Base-by-base conservation (phyloP, 495 filamentous ascomycete genomes). In the Parachaetomium inaequale region DNA sequence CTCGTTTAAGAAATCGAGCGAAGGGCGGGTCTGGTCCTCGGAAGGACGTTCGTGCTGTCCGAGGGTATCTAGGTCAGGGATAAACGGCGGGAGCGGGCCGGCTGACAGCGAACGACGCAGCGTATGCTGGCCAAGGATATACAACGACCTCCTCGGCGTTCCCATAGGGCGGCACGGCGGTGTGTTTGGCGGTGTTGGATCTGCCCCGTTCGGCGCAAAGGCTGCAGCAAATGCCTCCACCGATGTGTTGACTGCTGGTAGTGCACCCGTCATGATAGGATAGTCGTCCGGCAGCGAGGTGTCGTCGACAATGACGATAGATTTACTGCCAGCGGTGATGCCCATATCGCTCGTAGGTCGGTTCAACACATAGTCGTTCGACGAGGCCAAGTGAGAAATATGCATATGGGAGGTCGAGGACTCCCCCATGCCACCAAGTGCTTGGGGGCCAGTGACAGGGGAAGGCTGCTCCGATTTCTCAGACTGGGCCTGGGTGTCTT, bases 281-380 rank as follows among this genome's bases (percentile, higher is more conserved):
- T 72, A 73, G 26, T 74, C 76, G 14, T 63, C 70, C 29, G 74
- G 70, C 21, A 80, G 59, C 3, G 65, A 28, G 4, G 86, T 87
- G 56, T 88, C 88, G 69, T 96, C 89, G 17, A 96, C 85, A 66
- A 96, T 94, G 31, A 95, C 84, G 64, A 96, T 94, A 0, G 91
- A 95, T 63, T 89, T 84, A 73, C 90, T 95, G 7, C 90, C 90
- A 40, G 79, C 81, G 0, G 91, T 93, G 34, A 95, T 78, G 31
- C 80, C 85, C 55, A 70, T 71, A 59, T 82, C 78, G 51, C 78
- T 81, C 12, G 62, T 63, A 4, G 76, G 74, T 17, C 75, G 69
- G 14, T 66, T 57, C 28, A 74, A 65, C 6, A 54, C 32, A 21
- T 49, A 51, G 42, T 63, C 58, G 3, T 57, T 14, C n/a, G 46